A percentile compares a stretch with the other conserved stretches of the same genome.
phyloP scores from a whole-genome alignment of 2,329 filamentous ascomycete genomes.

The Colletotrichum sidae region DNA sequence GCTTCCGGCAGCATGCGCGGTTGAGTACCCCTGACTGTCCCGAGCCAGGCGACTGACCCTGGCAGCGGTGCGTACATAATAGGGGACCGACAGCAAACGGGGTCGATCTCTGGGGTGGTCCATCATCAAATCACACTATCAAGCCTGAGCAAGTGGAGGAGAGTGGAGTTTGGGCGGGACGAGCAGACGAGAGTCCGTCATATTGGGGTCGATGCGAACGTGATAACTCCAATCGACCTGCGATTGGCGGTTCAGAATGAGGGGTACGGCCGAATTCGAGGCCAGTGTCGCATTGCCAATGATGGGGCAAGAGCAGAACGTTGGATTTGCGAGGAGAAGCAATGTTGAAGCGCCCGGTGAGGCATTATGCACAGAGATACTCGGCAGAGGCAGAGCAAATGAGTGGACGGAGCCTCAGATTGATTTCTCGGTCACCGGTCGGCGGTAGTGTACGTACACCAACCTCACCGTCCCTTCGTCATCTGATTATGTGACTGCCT shows the following conservation, averaged over 20 bases:
- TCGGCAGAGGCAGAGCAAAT: too few relatives aligned
- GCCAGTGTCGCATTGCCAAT: conserved; percentile 32
- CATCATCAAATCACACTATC: neutral
- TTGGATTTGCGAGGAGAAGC: neutral
- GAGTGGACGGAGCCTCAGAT: too few relatives aligned
- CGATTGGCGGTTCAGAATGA: conserved; percentile 28
- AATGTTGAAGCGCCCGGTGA: too few relatives aligned
- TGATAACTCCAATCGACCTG: conserved; percentile 24
- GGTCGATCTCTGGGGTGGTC: conserved; percentile 21
- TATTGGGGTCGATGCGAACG: conserved; percentile 25
- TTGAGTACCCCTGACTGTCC: conserved; percentile 13
- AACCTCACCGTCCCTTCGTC: too few relatives aligned
- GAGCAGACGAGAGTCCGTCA: conserved; percentile 30
- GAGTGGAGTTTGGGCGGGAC: conserved; percentile 1
- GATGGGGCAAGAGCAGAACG: conserved; percentile 4
- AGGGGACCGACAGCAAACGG: conserved; percentile 28
- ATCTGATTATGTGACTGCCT: too few relatives aligned
- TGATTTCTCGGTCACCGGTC: too few relatives aligned
- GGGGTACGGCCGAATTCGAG: conserved; percentile 29
- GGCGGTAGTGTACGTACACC: too few relatives aligned
- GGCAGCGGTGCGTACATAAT: conserved; percentile 1
- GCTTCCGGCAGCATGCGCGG: conserved; percentile 16
- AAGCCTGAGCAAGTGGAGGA: conserved; percentile 10
- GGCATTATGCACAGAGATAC: too few relatives aligned
- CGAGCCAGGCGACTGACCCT: conserved; percentile 10